Evolutionary conservation across 179 eudicot genomes (phyloP).

Genomic region (Spergularia azorica): DNA sequence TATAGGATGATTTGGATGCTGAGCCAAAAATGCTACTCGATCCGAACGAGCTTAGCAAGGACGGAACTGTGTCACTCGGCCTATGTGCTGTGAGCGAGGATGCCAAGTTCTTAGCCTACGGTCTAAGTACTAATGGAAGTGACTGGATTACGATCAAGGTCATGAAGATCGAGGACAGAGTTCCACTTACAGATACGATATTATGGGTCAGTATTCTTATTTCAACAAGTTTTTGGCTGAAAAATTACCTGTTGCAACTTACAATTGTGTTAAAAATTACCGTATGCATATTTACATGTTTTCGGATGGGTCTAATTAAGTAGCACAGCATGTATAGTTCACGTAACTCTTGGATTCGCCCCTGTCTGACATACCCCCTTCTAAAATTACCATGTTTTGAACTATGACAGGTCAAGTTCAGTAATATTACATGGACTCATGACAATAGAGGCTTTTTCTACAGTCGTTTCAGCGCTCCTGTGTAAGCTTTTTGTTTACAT

Average conservation of each 20-base stretch:
- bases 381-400: neutral
- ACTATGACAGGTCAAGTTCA: conserved; percentile 73
- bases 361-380: too few relatives aligned
- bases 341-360: neutral
- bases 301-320: too few relatives aligned
- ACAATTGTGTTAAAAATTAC: neutral
- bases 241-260: neutral
- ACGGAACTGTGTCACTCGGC: conserved; percentile 70
- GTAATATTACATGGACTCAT: conserved; percentile 78
- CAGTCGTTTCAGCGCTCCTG: conserved; percentile 77
- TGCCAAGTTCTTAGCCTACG: conserved; percentile 80
- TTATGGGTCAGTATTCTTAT: conserved; percentile 59
- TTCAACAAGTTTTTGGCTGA: neutral
- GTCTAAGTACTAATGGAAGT: conserved; percentile 78
- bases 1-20: conserved; percentile 69
- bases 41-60: conserved; percentile 74
- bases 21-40: conserved; percentile 76
- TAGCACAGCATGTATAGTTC: neutral
- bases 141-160: conserved; percentile 92
- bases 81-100: conserved; percentile 70
- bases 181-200: conserved; percentile 54
- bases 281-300: too few relatives aligned
- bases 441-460: conserved; percentile 90
- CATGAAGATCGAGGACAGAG: conserved; percentile 48
- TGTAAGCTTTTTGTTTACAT: conserved; percentile 45